Evolutionary conservation across 78 protist species (phyloP), one percentile per base, ranked within the genome.

Genomic region (Dictyostelium firmibasis): DNA sequence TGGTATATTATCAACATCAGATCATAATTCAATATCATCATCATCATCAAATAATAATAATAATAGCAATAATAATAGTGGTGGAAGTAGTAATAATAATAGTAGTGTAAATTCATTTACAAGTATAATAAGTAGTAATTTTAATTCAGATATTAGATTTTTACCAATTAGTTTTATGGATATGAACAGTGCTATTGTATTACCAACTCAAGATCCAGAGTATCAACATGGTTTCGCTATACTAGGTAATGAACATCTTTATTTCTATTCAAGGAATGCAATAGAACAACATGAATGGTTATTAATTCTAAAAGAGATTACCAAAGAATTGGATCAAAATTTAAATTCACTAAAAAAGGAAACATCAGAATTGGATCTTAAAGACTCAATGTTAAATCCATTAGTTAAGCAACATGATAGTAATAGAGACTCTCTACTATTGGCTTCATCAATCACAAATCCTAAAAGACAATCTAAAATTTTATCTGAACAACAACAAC

Each of bases 261-360:
- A 81, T 70, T 89, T 89, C 82, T 89, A 89, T 47, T 25, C 94
- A 9, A 62, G 69, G 53, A 47, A 50, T 47, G 87, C 94, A 4
- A 33, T 89, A 8, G 94, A 89, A 69, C 94, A 89, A 50, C 62
- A 35, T 18, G 94, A 89, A 38, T 89, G 86, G 94, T 36, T 89
- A 14, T 47, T 79, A 50, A 35, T 89, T 8, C 16, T 89, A 60
- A 81, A 78, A 60, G 85, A 81, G 8, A n/a, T 89, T 8, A 53
- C 83, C 47, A 89, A 89, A 27, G 94, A 89, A 4, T 69, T 81
- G 70, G 94, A 89, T n/a, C 53, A 53, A 20, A 81, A 44, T 50
- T 33, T 79, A 16, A 27, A 64, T 20, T 64, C 94, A 14, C 60
- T 89, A 0, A 89, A n/a, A 62, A 89, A 81, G 35, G 92, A 86